Percentiles rank a stretch among this genome's conserved stretches.
Evolutionary conservation across 1,284 basidiomycete species (phyloP).

Genomic region (Apiotrichum domesticum): DNA sequence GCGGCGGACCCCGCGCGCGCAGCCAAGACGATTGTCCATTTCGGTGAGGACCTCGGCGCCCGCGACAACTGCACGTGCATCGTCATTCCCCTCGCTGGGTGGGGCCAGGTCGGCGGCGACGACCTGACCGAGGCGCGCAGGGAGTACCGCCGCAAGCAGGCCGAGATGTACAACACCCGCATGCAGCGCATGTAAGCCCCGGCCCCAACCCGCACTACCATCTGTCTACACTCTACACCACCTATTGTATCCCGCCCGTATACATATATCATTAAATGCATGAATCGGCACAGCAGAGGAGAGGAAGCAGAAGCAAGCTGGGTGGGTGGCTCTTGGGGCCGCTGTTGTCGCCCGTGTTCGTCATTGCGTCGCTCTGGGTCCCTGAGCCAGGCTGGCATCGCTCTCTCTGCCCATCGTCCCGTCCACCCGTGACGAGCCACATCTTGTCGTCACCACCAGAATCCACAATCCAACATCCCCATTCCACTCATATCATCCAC

Average conservation of each 20-base stretch:
- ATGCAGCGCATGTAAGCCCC: conserved; percentile 43
- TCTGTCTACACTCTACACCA: too few relatives aligned
- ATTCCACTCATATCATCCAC: neutral
- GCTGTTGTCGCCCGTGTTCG: too few relatives aligned
- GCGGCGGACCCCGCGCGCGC: conserved; percentile 69
- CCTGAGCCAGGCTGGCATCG: neutral
- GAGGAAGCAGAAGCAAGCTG: too few relatives aligned
- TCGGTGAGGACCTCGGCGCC: conserved; percentile 82
- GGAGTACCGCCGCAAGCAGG: conserved; percentile 69
- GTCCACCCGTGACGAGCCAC: neutral
- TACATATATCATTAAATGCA: too few relatives aligned
- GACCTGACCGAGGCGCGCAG: conserved; percentile 76
- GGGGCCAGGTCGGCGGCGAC: conserved; percentile 66
- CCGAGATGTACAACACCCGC: conserved; percentile 48
- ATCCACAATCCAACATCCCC: neutral
- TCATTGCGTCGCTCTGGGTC: too few relatives aligned
- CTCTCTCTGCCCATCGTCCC: neutral
- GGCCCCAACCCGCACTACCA: too few relatives aligned
- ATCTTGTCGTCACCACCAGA: neutral
- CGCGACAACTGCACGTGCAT: conserved; percentile 89
- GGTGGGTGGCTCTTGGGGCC: too few relatives aligned
- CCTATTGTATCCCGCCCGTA: too few relatives aligned
- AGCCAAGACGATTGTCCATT: conserved; percentile 74
- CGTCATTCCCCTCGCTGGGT: conserved; percentile 87
- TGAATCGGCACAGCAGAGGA: too few relatives aligned